Evolutionary conservation across 2,329 filamentous ascomycete species (phyloP), one percentile per base, ranked within the genome.

Genomic region (Penicillium digitatum): DNA sequence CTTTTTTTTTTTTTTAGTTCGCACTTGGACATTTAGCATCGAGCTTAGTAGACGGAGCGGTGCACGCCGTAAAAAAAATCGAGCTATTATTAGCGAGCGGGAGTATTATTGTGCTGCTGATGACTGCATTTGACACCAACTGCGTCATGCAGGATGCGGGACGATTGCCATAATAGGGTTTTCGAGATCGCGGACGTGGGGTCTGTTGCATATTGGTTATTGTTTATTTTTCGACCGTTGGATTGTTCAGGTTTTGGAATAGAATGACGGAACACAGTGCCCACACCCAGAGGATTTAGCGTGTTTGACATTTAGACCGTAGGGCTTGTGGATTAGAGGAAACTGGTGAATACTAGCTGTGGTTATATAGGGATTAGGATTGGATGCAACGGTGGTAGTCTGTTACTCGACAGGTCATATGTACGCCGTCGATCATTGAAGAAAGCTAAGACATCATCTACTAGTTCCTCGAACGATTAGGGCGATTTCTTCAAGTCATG

Each of bases 11-110:
- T 42, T 35, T 37, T 46, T 47, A 47, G 26, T 45, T 45, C 43
- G 43, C 20, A 32, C 29, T 45, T 11, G 12, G 14, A 12, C 26
- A 45, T 24, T 24, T 45, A 34, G 29, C 14, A 46, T 34, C 43
- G 31, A 34, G 43, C 43, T 32, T 46, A 45, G 8, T 31, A 22
- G 31, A 31, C n/a, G n/a, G n/a, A n/a, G n/a, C n/a, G n/a, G 14
- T 45, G 26, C 10, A 20, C n/a, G 22, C n/a, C 43, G 26, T 45
- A n/a, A 32, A 27, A 35, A 16, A 22, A 38, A 44, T 10, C 4
- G 6, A 38, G 42, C 50, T 52, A 52, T 52, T 39, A 52, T 52
- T 52, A 52, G 50, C 50, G 50, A 52, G 24, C n/a, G 32, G 26
- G 26, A 52, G 40, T 4, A 20, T 40, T 47, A 32, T 46, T 16